Evolutionary conservation across 192 early-diverging fungal species (phyloP).

Genomic region (Coemansia sp.): DNA sequence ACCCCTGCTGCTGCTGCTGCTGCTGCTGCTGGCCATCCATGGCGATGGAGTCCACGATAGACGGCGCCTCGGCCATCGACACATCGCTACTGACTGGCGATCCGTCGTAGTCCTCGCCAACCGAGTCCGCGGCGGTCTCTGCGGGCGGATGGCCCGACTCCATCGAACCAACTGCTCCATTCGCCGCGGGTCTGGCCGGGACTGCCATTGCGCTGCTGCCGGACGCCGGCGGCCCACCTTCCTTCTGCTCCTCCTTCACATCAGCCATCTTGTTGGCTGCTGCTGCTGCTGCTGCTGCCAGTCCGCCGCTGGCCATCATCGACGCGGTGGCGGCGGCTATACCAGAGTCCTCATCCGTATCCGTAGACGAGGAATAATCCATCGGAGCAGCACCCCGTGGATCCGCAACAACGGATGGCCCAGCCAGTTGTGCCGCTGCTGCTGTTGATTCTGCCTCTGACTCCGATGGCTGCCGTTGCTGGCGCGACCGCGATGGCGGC

Average conservation of each 20-base stretch:
- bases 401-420: no score
- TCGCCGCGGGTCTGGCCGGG: not conserved
- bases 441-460: no score
- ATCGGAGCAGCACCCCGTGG: no score
- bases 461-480: no score
- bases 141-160: not conserved
- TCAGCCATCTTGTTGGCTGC: not conserved
- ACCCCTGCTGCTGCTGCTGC: not conserved
- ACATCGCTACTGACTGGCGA: not conserved
- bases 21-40: no score
- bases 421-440: no score
- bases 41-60: not conserved
- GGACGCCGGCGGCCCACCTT: not conserved
- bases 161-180: not conserved
- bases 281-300: not conserved
- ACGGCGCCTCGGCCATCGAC: not conserved
- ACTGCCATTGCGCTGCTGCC: not conserved
- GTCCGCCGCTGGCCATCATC: conserved; percentile 3
- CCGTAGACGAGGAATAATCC: not conserved
- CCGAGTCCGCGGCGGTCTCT: not conserved
- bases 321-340: conserved; percentile 32
- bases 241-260: not conserved
- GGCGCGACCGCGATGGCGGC: not conserved
- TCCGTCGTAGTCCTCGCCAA: not conserved
- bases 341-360: conserved; percentile 43